A percentile compares a stretch with the other conserved stretches of the same genome.
Evolutionary conservation across 352 stramenopile genomes (phyloP).

Genomic region (Nothophytophthora sp.): DNA sequence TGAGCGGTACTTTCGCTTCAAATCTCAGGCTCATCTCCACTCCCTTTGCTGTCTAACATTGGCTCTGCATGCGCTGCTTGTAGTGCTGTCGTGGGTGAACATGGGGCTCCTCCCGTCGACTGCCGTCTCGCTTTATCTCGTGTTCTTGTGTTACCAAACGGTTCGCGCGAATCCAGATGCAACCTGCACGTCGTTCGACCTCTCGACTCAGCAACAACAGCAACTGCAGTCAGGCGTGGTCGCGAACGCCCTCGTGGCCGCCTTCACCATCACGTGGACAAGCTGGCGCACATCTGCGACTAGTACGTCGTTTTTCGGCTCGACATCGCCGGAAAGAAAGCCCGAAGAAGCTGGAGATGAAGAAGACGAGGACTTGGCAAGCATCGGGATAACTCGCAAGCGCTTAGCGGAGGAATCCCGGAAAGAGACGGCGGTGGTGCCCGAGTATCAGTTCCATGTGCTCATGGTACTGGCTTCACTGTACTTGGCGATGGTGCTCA

Average conservation of each 20-base stretch:
- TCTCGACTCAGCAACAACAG: constrained; percentile 28
- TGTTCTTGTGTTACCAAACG: constrained; percentile 75
- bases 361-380: constrained; percentile 33
- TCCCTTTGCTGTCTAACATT: constrained; percentile 1
- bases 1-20: constrained; percentile 46
- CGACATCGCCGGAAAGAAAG: constrained; percentile 22
- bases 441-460: constrained; percentile 76
- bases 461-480: constrained; percentile 76
- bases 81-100: constrained; percentile 62
- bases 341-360: constrained; percentile 13
- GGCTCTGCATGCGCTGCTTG: background rate
- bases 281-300: constrained; percentile 70
- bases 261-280: constrained; percentile 69
- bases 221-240: constrained; percentile 42
- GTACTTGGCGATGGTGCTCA: constrained; percentile 86
- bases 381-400: constrained; percentile 19
- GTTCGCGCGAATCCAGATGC: constrained; percentile 67
- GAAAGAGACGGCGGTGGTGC: constrained; percentile 22
- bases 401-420: constrained; percentile 13
- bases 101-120: constrained; percentile 61
- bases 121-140: constrained; percentile 56
- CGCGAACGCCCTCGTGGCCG: constrained; percentile 53
- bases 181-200: constrained; percentile 34
- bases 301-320: constrained; percentile 56
- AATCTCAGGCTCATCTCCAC: background rate